Evolutionary conservation across 1,284 basidiomycete species (phyloP).

Genomic region (Hymenochaete sp.): DNA sequence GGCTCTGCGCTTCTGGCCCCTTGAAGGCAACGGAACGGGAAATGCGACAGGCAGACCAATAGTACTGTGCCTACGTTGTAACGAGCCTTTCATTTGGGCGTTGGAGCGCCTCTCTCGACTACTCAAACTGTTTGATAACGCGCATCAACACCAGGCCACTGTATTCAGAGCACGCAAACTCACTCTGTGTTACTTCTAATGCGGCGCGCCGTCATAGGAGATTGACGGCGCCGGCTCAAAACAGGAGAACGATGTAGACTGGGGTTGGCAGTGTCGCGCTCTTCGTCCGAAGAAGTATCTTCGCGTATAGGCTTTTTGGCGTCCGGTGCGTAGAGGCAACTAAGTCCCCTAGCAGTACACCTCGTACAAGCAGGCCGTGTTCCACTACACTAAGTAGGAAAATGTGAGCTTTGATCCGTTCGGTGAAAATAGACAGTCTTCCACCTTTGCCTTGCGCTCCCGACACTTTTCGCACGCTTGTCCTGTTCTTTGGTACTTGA

Average conservation of each 20-base stretch:
- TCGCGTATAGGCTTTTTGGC: conserved; percentile 4
- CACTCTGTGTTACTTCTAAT: conserved; percentile 15
- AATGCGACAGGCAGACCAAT: no score
- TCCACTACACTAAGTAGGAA: conserved; percentile 33
- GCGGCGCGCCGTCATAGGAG: background rate
- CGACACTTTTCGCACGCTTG: conserved; percentile 39
- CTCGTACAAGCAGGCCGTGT: conserved; percentile 33
- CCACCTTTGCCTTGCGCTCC: conserved; percentile 38
- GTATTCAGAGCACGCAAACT: no score
- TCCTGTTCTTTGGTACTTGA: conserved; percentile 33
- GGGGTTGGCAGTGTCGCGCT: background rate
- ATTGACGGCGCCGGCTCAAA: background rate
- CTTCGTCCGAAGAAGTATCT: conserved; percentile 2
- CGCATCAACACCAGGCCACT: no score
- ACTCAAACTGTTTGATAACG: no score
- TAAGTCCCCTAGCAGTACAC: conserved; percentile 31
- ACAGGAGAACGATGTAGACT: background rate
- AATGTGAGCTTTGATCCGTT: background rate
- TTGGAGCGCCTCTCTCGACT: no score
- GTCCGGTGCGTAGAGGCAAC: conserved; percentile 33
- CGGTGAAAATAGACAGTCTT: conserved; percentile 11
- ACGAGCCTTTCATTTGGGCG: no score
- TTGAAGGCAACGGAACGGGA: no score
- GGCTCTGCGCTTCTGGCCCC: no score
- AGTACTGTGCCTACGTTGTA: no score